phyloP scores from a whole-genome alignment of 1,284 basidiomycete species.

The Heterobasidion annosum region DNA sequence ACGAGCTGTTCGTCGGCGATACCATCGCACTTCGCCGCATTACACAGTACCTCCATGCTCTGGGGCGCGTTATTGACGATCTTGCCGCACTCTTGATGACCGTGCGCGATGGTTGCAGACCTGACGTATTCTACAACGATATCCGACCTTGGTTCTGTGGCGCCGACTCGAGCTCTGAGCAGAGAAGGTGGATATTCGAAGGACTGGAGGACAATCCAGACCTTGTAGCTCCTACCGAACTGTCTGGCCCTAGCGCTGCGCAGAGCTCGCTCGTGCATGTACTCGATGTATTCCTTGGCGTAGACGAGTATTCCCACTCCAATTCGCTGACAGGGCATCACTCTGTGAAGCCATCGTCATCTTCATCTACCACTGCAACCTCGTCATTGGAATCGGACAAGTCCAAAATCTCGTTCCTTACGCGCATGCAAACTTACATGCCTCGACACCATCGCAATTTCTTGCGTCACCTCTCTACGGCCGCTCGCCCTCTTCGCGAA shows the following conservation, averaged over 20 bases:
- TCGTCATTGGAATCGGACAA: constrained; percentile 9
- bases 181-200: constrained; percentile 75
- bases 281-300: constrained; percentile 83
- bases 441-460: constrained; percentile 86
- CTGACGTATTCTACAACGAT: constrained; percentile 74
- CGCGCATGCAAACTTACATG: constrained; percentile 86
- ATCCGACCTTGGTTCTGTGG: constrained; percentile 94
- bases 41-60: constrained; percentile 57
- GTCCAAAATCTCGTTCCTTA: constrained; percentile 45
- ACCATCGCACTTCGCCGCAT: constrained; percentile 68
- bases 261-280: constrained; percentile 88
- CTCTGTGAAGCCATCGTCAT: constrained; percentile 14
- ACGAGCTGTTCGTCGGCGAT: constrained; percentile 89
- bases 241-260: constrained; percentile 86
- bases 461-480: constrained; percentile 69
- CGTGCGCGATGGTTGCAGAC: constrained; percentile 70
- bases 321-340: constrained; percentile 19
- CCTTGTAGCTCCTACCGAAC: constrained; percentile 44
- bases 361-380: constrained; percentile 4
- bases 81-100: constrained; percentile 52
- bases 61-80: constrained; percentile 62
- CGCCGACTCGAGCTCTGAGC: constrained; percentile 51
- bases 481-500: constrained; percentile 47
- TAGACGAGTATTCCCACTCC: constrained; percentile 53
- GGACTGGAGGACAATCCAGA: constrained; percentile 53